Percentiles rank a stretch among this genome's conserved stretches.
phyloP scores from a whole-genome alignment of 169 alveolate genomes.

The Cryptosporidium baileyi region DNA sequence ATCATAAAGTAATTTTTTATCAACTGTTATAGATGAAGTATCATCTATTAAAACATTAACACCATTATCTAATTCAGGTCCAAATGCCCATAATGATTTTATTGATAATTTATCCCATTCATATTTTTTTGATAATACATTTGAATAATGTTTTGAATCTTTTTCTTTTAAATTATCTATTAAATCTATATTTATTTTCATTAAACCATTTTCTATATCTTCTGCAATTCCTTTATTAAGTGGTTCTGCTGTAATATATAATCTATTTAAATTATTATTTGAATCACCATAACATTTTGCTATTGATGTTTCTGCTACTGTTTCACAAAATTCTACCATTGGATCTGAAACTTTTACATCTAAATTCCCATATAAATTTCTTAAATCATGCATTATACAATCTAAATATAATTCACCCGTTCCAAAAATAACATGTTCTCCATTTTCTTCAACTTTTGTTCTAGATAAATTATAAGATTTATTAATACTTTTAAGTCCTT shows the following conservation, averaged over 20 bases:
- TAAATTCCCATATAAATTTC: constrained; percentile 95
- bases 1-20: constrained; percentile 78
- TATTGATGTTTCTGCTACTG: constrained; percentile 94
- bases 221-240: constrained; percentile 90
- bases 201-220: constrained; percentile 87
- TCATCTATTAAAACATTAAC: constrained; percentile 95
- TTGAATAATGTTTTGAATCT: constrained; percentile 71
- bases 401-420: constrained; percentile 99
- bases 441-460: constrained; percentile 97
- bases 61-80: constrained; percentile 89
- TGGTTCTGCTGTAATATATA: constrained; percentile 94
- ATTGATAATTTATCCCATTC: constrained; percentile 96
- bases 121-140: constrained; percentile 83
- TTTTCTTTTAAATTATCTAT: constrained; percentile 65
- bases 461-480: constrained; percentile 92
- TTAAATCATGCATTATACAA: constrained; percentile 95
- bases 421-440: constrained; percentile 97
- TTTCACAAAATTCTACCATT: constrained; percentile 94
- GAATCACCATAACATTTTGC: constrained; percentile 95
- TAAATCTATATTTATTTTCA: constrained; percentile 67
- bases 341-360: constrained; percentile 97
- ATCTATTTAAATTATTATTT: constrained; percentile 92
- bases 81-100: constrained; percentile 97
- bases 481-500: constrained; percentile 93
- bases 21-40: constrained; percentile 92